Base-by-base conservation (phyloP, 2,329 filamentous ascomycete species). In the Trichophyton mentagrophytes region DNA sequence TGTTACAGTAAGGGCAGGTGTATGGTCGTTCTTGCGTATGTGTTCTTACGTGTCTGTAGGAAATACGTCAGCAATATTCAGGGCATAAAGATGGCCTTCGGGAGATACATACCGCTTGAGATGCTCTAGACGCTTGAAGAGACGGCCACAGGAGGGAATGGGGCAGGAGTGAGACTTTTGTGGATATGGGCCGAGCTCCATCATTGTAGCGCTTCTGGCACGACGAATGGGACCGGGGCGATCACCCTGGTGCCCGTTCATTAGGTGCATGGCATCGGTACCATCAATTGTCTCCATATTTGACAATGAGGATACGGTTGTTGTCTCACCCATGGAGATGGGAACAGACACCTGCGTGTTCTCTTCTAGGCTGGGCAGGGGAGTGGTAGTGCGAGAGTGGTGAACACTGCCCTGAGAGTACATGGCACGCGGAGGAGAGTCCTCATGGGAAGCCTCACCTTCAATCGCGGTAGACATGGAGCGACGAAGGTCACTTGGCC, bases 11-110 rank as follows among this genome's bases (percentile, higher is more conserved):
- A 68, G 89, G 88, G 83, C 93, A 99, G 72, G 95, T 87, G 77
- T 99, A 99, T 68, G 93, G 93, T 78, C 92, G 89, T 81, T 99
- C 93, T 81, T 99, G 93, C 61, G 93, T 99, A 81, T 99, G 93
- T 71, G 93, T 99, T 78, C 93, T 89, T 75, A 99, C 93, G 79
- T 99, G 93, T 82, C 91, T 95, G 82, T 69, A 61, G 62, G 49
- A 30, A 49, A 60, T 57, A 38, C 33, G 65, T 65, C 67, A 69
- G 69, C 58, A 57, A 55, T 53, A 53, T 60, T 51, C 63, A 73
- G 70, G 72, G 72, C 63, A 64, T 44, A 40, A 69, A 67, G 70
- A 71, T 30, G 27, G 27, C 27, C 80, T 88, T 85, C 20, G 11
- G 11, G 40, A 46, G 17, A 20, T 6, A 40, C 57, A 47, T 89